Evolutionary conservation across 2,329 filamentous ascomycete species (phyloP).

Genomic region (Colletotrichum tamarilloi): DNA sequence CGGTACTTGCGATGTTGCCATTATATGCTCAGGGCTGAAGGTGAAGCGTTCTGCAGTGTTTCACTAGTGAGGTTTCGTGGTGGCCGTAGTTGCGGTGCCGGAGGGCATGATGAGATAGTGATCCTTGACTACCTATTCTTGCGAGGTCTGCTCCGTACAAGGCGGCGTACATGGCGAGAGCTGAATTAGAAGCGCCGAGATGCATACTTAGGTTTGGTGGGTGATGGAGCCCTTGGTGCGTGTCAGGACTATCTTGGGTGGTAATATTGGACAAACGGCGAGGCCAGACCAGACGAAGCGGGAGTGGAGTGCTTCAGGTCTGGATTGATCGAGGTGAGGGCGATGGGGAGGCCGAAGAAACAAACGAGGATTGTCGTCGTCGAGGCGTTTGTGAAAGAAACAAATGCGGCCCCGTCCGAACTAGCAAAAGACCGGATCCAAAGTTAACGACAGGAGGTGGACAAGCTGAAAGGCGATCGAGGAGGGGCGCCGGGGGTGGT

Average conservation of each 20-base stretch:
- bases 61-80: slow-evolving; percentile 29
- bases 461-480: background rate
- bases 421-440: slow-evolving; percentile 8
- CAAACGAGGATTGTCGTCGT: background rate
- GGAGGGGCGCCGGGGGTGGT: background rate
- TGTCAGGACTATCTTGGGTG: background rate
- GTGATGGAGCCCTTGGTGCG: too few relatives aligned
- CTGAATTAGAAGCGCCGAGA: slow-evolving; percentile 16
- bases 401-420: background rate
- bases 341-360: slow-evolving; percentile 8
- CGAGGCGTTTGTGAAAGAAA: slow-evolving; percentile 10
- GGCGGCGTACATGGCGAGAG: background rate
- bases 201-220: background rate
- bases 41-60: slow-evolving; percentile 18
- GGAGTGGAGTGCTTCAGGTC: slow-evolving; percentile 18
- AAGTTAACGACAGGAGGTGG: background rate
- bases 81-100: background rate
- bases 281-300: slow-evolving; percentile 11
- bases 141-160: background rate
- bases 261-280: slow-evolving; percentile 16
- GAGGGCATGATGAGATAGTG: background rate
- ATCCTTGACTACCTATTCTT: background rate
- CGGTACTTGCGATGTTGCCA: slow-evolving; percentile 1
- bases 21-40: slow-evolving; percentile 15
- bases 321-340: background rate